Base-by-base conservation (phyloP, 805 yeast species). In the Metschnikowia lunata region DNA sequence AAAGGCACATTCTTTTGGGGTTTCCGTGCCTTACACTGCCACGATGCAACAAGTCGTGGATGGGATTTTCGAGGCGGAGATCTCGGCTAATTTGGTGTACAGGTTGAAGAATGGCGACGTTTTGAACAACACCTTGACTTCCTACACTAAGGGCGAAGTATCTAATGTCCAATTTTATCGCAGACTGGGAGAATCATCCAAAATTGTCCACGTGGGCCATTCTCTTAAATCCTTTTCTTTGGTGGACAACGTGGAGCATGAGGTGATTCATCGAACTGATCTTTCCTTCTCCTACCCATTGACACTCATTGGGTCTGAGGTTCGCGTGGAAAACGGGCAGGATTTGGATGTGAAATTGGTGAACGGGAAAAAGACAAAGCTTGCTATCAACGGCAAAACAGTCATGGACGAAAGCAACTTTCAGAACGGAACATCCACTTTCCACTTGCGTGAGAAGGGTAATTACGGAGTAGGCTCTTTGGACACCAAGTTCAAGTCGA, bases 401-500 rank as follows among this genome's bases (percentile, higher is more conserved):
- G 52, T 61, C 5, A 41, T 67, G 43, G 49, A 59, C 9, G 48
- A 65, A 26, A 43, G 50, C 26, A 57, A 61, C 8, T 48, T 50
- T 23, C 79, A 76, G 50, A 66, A 69, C 36, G 82, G 81, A 18
- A 64, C 74, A 2, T 73, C 82, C 0, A 48, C 49, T 8, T 75
- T 61, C 51, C 65, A 71, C 1, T 36, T 75, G 3, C 61, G 75
- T 7, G 72, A 73, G n/a, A 36, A 45, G 8, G 79, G 79, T 3
- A 75, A 76, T 50, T 60, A 64, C 47, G 82, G 81, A 1, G 49
- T 51, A n/a, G 80, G 79, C 7, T 41, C 54, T 3, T 52, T 64
- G 56, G 62, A 53, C 54, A 72, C 65, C 42, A 61, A 47, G 47
- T 74, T 49, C 58, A 45, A 45, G 42, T 27, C 37, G 34, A 27